phyloP scores from a whole-genome alignment of 2,329 filamentous ascomycete genomes.

The Capronia americana region DNA sequence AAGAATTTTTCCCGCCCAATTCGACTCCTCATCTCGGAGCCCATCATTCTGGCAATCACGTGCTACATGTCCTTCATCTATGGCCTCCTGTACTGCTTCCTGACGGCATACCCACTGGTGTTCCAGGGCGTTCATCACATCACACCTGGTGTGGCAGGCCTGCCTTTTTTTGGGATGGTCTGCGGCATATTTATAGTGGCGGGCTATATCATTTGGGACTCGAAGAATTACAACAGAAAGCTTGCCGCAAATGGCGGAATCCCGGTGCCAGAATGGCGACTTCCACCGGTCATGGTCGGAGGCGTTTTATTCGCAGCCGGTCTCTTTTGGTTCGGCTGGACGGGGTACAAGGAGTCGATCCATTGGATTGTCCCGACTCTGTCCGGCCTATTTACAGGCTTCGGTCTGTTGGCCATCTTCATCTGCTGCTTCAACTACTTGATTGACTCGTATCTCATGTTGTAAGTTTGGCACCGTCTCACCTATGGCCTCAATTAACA shows the following conservation, averaged over 20 bases:
- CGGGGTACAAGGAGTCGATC: slow-evolving; percentile 58
- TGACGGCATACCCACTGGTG: slow-evolving; percentile 46
- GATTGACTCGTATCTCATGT: slow-evolving; percentile 65
- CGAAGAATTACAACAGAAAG: slow-evolving; percentile 72
- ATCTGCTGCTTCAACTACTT: slow-evolving; percentile 65
- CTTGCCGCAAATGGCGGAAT: slow-evolving; percentile 69
- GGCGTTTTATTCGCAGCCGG: slow-evolving; percentile 63
- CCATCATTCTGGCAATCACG: slow-evolving; percentile 52
- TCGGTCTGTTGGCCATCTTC: slow-evolving; percentile 65
- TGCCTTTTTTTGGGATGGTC: slow-evolving; percentile 87
- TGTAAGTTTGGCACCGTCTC: slow-evolving; percentile 44
- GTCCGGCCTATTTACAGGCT: slow-evolving; percentile 61
- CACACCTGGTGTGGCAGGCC: slow-evolving; percentile 70
- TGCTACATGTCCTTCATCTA: slow-evolving; percentile 48
- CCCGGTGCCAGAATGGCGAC: slow-evolving; percentile 64
- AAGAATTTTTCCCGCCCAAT: slow-evolving; percentile 61
- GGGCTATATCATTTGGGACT: slow-evolving; percentile 65
- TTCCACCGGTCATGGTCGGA: slow-evolving; percentile 61
- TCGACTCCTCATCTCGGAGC: slow-evolving; percentile 52
- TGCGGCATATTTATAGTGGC: slow-evolving; percentile 73
- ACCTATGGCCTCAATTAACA: slow-evolving; percentile 12
- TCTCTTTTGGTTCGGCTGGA: slow-evolving; percentile 81
- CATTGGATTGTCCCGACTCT: slow-evolving; percentile 51
- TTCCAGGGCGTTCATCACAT: slow-evolving; percentile 68
- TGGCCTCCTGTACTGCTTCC: slow-evolving; percentile 42